Percentiles rank a stretch among this genome's conserved stretches.
These are phyloP conservation scores for Sporothrix globosa DNA, from an alignment of 2,329 filamentous ascomycete species.

Conservation along the genomic window DNA sequence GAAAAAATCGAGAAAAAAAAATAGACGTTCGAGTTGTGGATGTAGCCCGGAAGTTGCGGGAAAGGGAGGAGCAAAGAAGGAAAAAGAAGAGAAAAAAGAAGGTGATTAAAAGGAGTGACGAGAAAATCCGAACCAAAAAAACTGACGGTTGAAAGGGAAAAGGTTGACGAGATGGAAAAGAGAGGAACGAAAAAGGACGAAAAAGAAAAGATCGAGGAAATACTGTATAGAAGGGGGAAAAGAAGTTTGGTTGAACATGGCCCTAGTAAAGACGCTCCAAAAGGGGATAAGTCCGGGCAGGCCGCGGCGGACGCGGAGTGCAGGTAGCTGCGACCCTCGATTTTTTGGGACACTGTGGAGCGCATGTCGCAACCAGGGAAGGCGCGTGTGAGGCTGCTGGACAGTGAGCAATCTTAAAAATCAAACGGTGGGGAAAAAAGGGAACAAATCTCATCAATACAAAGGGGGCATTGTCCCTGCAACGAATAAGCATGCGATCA, in stretches of 20 bases:
- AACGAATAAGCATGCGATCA: conserved; percentile 9
- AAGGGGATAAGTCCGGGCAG: conserved; percentile 24
- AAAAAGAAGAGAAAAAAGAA: conserved; percentile 34
- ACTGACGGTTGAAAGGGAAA: conserved; percentile 35
- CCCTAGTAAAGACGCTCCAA: conserved; percentile 21
- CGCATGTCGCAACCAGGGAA: conserved; percentile 21
- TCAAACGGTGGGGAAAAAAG: conserved; percentile 7
- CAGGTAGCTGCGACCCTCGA: conserved; percentile 28
- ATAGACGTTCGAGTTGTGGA: not conserved
- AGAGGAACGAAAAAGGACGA: conserved; percentile 35
- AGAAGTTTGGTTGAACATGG: conserved; percentile 25
- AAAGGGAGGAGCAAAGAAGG: conserved; percentile 36
- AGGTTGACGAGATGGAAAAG: conserved; percentile 19
- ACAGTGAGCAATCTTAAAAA: conserved; percentile 26
- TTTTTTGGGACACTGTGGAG: conserved; percentile 15
- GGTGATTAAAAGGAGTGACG: conserved; percentile 50
- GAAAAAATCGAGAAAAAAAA: not conserved
- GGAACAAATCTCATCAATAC: not conserved
- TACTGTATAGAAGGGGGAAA: conserved; percentile 16
- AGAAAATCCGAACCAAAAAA: conserved; percentile 43
- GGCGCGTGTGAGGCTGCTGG: conserved; percentile 17
- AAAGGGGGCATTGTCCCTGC: conserved; percentile 6
- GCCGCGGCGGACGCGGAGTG: conserved; percentile 14
- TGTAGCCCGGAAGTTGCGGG: not conserved
- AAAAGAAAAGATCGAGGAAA: conserved; percentile 32